Evolutionary conservation across 2,329 filamentous ascomycete genomes (phyloP), one percentile per base, ranked within the genome.

Genomic region (Aspergillus fumigatiaffinis): DNA sequence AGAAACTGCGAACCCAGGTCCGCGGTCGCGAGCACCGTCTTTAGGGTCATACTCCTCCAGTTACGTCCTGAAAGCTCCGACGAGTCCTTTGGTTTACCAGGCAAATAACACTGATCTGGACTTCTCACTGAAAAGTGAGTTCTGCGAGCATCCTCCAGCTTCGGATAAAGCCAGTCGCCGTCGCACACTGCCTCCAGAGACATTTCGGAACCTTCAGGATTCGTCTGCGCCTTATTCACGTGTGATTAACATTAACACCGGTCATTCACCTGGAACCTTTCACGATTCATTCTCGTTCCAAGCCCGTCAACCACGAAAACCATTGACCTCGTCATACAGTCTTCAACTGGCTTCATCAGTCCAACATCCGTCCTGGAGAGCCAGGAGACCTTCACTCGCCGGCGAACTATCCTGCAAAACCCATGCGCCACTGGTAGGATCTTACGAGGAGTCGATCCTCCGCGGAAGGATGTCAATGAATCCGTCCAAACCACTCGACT

Each of bases 391-490:
- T 0, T 97, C 92, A 0, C 79, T 90, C 49, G 82, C 84, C 17
- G 86, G 88, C 0, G 92, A 96, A 49, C 77, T 81, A 2, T 91
- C 91, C 2, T 88, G 91, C 3, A 78, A 94, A 28, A 90, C 93
- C 56, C 91, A 95, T 73, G 92, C 93, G 8, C 92, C 92, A 3
- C 95, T 99, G 89, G 93, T 97, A 2, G 94, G 94, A 2, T 97
- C 93, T 1, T 99, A 97, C 66, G 94, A 99, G 74, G 94, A 99
- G 76, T 97, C 92, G 28, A 97, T 99, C 59, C 79, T 99, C 1
- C 87, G 91, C 50, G 94, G 94, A 42, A 86, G 94, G 60, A 99
- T 99, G 94, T 97, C 94, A 28, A 97, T 92, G 1, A 94, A 88
- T 2, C 93, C 94, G 0, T 97, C 93, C 0, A 92, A 90, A 63